Percentiles rank a stretch among this genome's conserved stretches.
These are phyloP conservation scores for Ascomycota sp. DNA, from an alignment of 2,329 filamentous ascomycete species.

Conservation along the genomic window DNA sequence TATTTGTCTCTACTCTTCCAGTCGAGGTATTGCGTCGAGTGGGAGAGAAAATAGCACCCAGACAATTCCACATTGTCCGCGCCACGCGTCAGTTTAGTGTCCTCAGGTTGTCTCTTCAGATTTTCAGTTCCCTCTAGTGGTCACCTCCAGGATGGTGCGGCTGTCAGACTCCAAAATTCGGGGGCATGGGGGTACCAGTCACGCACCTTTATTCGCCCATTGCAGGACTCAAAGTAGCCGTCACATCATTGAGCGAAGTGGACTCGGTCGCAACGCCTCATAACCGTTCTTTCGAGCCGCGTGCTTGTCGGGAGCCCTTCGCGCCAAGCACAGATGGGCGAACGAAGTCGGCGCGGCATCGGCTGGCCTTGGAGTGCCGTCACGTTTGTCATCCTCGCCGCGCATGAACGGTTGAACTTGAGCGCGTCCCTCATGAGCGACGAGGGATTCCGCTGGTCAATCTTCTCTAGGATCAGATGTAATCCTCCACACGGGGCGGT, in stretches of 20 bases:
- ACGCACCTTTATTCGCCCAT: conserved; percentile 11
- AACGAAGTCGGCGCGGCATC: conserved; percentile 23
- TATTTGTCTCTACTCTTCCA: too few species aligned
- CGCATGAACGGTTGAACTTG: conserved; percentile 32
- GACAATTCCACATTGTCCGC: too few species aligned
- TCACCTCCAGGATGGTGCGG: too few species aligned
- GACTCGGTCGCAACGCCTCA: conserved; percentile 40
- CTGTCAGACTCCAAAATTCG: too few species aligned
- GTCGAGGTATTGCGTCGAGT: too few species aligned
- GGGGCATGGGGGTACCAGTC: neutral
- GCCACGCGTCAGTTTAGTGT: too few species aligned
- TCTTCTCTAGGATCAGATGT: conserved; percentile 25
- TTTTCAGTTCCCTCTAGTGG: too few species aligned
- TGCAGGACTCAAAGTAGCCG: conserved; percentile 31
- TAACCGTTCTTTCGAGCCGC: conserved; percentile 20
- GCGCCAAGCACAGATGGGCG: conserved; percentile 26
- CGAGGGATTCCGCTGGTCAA: conserved; percentile 85
- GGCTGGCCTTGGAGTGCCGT: conserved; percentile 19
- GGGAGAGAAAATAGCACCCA: too few species aligned
- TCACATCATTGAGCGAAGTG: conserved; percentile 50
- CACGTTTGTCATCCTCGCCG: conserved; percentile 19
- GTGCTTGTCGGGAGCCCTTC: conserved; percentile 24
- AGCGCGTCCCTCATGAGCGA: conserved; percentile 64
- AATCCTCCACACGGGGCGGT: too few species aligned
- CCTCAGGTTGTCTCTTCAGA: too few species aligned